Evolutionary conservation across 2,329 filamentous ascomycete genomes (phyloP).

Genomic region (Hirsutella minnesotensis): DNA sequence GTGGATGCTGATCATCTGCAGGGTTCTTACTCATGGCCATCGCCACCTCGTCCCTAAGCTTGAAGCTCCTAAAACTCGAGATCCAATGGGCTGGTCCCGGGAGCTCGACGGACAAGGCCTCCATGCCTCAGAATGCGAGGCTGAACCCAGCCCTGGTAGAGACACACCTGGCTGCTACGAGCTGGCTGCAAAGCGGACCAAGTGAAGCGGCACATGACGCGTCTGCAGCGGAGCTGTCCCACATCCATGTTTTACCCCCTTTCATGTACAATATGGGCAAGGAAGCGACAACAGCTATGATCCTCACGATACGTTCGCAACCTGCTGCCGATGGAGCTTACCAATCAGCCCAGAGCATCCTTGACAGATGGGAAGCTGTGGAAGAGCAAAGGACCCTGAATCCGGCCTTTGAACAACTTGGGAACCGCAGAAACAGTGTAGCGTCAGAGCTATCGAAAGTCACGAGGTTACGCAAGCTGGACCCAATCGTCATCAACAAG

Average conservation of each 20-base stretch:
- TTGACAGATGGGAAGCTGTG: slow-evolving; percentile 75
- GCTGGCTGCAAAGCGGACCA: slow-evolving; percentile 39
- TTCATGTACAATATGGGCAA: slow-evolving; percentile 48
- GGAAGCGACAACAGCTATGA: slow-evolving; percentile 43
- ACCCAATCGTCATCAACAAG: slow-evolving; percentile 60
- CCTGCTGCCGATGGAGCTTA: slow-evolving; percentile 40
- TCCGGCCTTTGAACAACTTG: slow-evolving; percentile 65
- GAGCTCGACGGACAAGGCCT: slow-evolving; percentile 40
- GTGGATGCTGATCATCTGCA: slow-evolving; percentile 16
- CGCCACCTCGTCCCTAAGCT: slow-evolving; percentile 56
- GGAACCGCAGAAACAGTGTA: slow-evolving; percentile 45
- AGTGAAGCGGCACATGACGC: slow-evolving; percentile 31
- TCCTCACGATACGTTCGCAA: slow-evolving; percentile 64
- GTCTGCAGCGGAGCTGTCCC: slow-evolving; percentile 54
- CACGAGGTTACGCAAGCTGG: slow-evolving; percentile 46
- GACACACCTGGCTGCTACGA: slow-evolving; percentile 44
- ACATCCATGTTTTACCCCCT: slow-evolving; percentile 61
- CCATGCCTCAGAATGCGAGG: slow-evolving; percentile 29
- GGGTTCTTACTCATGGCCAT: slow-evolving; percentile 51
- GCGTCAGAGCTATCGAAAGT: slow-evolving; percentile 19
- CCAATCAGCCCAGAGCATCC: slow-evolving; percentile 57
- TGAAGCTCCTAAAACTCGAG: slow-evolving; percentile 61
- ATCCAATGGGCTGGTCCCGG: slow-evolving; percentile 59
- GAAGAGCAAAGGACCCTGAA: slow-evolving; percentile 57
- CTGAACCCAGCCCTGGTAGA: slow-evolving; percentile 43